These are phyloP conservation scores for Metrosideros polymorpha DNA, from an alignment of 441 rosid genomes.

Conservation along the genomic window DNA sequence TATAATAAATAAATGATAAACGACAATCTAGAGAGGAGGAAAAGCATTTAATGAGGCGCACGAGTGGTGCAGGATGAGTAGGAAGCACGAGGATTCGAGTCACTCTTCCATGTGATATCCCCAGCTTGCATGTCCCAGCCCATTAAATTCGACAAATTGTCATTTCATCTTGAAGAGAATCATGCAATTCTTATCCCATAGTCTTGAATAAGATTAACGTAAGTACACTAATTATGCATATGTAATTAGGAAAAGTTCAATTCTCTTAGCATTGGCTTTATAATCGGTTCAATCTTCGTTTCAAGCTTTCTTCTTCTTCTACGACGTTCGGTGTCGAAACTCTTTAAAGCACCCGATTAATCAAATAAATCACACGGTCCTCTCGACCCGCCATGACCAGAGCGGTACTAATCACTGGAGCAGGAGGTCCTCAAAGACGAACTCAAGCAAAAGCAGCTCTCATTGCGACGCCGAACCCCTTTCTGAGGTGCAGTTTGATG, in stretches of 20 bases:
- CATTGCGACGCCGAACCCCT: too few species aligned
- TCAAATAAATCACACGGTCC: background rate
- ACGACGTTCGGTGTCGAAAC: too few species aligned
- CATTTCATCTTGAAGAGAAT: background rate
- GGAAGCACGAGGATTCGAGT: background rate
- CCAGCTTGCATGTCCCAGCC: background rate
- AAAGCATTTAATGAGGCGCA: slow-evolving; percentile 24
- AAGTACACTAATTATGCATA: background rate
- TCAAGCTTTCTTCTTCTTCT: background rate
- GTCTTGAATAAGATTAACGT: background rate
- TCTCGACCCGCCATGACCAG: background rate
- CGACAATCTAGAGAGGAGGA: slow-evolving; percentile 4
- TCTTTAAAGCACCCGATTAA: too few species aligned
- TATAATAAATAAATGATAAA: background rate
- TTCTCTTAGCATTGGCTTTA: background rate
- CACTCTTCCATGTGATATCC: background rate
- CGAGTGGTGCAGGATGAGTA: slow-evolving; percentile 25
- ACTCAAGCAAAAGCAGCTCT: too few species aligned
- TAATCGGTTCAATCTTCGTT: background rate
- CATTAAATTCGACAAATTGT: background rate
- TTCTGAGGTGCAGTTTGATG: too few species aligned
- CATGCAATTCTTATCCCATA: background rate
- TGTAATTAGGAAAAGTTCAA: background rate
- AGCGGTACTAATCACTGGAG: background rate
- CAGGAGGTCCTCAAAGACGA: background rate